These are phyloP conservation scores for Hypomyces perniciosus DNA, from an alignment of 2,329 filamentous ascomycete species.

Conservation along the genomic window DNA sequence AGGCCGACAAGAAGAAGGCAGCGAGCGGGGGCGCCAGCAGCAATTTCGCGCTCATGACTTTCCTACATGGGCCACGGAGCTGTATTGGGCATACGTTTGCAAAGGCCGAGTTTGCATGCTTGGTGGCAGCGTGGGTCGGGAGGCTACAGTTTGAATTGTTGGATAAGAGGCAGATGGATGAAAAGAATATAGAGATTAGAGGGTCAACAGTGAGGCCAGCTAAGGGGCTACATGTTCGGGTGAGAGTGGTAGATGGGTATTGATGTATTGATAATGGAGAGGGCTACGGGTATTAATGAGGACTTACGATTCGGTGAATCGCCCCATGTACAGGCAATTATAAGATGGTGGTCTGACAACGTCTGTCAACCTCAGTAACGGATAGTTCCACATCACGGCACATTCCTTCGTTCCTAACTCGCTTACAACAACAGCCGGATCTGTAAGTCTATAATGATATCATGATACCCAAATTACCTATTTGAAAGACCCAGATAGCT, in stretches of 20 bases:
- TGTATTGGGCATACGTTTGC: slow-evolving; percentile 52
- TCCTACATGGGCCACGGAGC: slow-evolving; percentile 53
- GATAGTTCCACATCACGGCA: no score
- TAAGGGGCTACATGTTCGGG: slow-evolving; percentile 62
- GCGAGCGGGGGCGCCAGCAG: slow-evolving; percentile 57
- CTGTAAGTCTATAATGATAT: no score
- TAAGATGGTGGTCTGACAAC: no score
- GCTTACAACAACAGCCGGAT: no score
- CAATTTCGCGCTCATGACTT: slow-evolving; percentile 69
- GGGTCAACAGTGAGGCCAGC: slow-evolving; percentile 66
- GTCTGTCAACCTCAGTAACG: no score
- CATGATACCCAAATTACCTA: no score
- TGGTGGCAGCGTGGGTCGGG: slow-evolving; percentile 71
- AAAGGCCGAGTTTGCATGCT: slow-evolving; percentile 74
- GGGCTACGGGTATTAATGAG: neutral
- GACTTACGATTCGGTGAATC: neutral
- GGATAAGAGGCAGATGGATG: slow-evolving; percentile 56
- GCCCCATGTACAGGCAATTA: no score
- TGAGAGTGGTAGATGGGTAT: slow-evolving; percentile 60
- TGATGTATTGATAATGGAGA: slow-evolving; percentile 13
- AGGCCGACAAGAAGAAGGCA: neutral
- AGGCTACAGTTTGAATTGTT: slow-evolving; percentile 58
- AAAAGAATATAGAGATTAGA: slow-evolving; percentile 60
- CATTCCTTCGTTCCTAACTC: no score
- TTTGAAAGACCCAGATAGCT: no score